These are phyloP conservation scores for Platismatia glauca DNA, from an alignment of 495 filamentous ascomycete species.

Conservation along the genomic window DNA sequence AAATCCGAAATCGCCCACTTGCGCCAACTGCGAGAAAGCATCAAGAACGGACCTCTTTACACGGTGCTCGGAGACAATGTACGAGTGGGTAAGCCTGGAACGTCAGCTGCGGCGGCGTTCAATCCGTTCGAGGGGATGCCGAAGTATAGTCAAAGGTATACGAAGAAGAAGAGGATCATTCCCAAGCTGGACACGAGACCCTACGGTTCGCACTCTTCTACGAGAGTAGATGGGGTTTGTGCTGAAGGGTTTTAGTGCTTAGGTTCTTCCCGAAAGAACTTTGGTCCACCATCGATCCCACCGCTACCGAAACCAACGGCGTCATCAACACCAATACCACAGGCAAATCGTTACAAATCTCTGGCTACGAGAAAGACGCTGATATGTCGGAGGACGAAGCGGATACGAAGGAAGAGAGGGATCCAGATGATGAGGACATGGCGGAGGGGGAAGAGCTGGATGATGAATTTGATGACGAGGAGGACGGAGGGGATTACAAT, in stretches of 20 bases:
- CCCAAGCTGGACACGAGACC: constrained; percentile 42
- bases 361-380: constrained; percentile 3
- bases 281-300: constrained; percentile 41
- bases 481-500: constrained; percentile 53
- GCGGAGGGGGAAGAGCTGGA: constrained; percentile 45
- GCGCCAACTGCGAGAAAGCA: constrained; percentile 40
- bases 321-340: constrained; percentile 32
- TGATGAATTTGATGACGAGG: constrained; percentile 49
- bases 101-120: constrained; percentile 23
- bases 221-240: neutral
- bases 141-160: constrained; percentile 48
- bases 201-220: constrained; percentile 36
- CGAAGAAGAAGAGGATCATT: constrained; percentile 42
- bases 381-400: constrained; percentile 11
- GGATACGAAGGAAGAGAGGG: constrained; percentile 37
- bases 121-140: constrained; percentile 55
- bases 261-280: constrained; percentile 52
- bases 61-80: constrained; percentile 43
- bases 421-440: constrained; percentile 31
- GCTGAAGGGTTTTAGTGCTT: constrained; percentile 31
- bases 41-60: constrained; percentile 51
- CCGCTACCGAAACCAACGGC: constrained; percentile 13
- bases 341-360: constrained; percentile 16
- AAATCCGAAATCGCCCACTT: constrained; percentile 35
- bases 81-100: constrained; percentile 29